These are phyloP conservation scores for Petunia hybrid DNA, from an alignment of 305 asterid genomes.

Conservation along the genomic window DNA sequence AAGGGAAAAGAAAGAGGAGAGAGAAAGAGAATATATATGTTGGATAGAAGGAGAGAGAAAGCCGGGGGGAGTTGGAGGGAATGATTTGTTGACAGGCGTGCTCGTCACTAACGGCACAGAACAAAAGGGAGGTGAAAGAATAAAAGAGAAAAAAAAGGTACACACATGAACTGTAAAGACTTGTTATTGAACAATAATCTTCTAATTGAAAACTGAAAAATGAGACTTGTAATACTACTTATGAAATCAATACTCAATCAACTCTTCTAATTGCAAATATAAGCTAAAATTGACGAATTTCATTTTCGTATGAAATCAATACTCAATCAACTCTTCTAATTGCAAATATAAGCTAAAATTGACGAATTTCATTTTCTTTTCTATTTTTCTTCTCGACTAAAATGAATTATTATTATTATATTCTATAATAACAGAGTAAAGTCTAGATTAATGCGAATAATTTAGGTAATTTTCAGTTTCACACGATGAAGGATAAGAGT, in stretches of 20 bases:
- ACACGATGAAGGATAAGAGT: too few species aligned
- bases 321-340: not conserved
- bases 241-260: not conserved
- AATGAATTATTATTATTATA: not conserved
- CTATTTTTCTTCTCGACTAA: not conserved
- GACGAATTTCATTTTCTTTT: not conserved
- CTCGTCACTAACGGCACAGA: conserved; percentile 63
- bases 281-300: not conserved
- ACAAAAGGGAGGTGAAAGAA: conserved; percentile 40
- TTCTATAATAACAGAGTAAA: not conserved
- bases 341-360: not conserved
- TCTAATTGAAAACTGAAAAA: not conserved
- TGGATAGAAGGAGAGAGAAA: conserved; percentile 31
- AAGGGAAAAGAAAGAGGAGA: conserved; percentile 26
- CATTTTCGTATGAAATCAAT: not conserved
- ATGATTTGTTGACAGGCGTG: conserved; percentile 62
- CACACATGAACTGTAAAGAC: conserved; percentile 48
- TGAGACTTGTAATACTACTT: not conserved
- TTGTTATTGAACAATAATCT: not conserved
- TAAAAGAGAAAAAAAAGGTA: conserved; percentile 39
- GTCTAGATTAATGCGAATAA: not conserved
- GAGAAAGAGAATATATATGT: conserved; percentile 27
- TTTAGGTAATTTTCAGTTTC: not conserved
- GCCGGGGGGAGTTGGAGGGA: conserved; percentile 51
- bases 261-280: not conserved